These are phyloP conservation scores for Ophiorrhiza pumila DNA, from an alignment of 257 asterid genomes.

Conservation along the genomic window DNA sequence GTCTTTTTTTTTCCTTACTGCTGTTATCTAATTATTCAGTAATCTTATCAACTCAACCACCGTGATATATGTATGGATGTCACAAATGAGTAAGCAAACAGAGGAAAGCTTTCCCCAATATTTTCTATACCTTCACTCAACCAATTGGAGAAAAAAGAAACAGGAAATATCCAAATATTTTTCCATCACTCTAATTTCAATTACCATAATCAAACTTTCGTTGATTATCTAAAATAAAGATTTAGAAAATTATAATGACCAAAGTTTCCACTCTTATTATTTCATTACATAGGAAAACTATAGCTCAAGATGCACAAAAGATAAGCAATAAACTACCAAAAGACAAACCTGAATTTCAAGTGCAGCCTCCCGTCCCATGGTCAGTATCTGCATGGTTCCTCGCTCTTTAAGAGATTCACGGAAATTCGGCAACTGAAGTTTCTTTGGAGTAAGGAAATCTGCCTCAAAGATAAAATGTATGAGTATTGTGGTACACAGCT, in stretches of 20 bases:
- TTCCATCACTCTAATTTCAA: neutral
- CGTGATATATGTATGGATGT: neutral
- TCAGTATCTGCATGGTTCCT: slow-evolving; percentile 90
- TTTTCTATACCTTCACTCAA: neutral
- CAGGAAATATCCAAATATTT: neutral
- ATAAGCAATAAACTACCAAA: slow-evolving; percentile 18
- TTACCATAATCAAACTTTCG: neutral
- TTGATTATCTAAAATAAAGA: neutral
- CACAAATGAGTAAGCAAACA: neutral
- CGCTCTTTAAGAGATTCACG: slow-evolving; percentile 86
- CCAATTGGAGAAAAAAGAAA: neutral
- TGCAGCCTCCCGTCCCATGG: slow-evolving; percentile 97
- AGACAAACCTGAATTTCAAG: slow-evolving; percentile 90
- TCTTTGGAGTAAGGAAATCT: slow-evolving; percentile 81
- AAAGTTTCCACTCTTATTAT: neutral
- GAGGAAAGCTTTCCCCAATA: neutral
- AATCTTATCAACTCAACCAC: neutral
- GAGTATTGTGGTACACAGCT: slow-evolving; percentile 51
- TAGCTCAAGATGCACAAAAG: slow-evolving; percentile 1
- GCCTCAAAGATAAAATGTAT: slow-evolving; percentile 70
- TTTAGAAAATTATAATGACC: neutral
- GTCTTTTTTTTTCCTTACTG: neutral
- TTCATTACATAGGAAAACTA: slow-evolving; percentile 12
- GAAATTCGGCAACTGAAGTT: slow-evolving; percentile 88
- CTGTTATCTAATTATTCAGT: neutral